Conservation (phyloP, 2,329 filamentous ascomycete genomes). For the Pestalotiopsis sp. region DNA sequence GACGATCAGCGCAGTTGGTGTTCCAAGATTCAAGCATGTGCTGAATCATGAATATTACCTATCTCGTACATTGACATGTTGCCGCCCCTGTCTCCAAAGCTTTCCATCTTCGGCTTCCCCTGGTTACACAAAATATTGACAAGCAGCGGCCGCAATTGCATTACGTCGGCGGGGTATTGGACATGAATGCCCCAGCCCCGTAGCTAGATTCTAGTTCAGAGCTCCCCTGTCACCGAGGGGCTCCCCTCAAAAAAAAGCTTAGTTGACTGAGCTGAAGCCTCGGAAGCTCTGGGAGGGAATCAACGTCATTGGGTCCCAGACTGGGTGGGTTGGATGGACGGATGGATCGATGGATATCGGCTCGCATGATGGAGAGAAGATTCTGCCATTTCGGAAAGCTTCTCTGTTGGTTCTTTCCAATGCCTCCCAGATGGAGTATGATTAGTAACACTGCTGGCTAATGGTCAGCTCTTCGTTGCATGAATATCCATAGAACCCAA, state of each 20-base stretch:
- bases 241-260: neutral
- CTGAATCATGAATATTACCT: neutral
- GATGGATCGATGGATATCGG: neutral
- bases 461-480: neutral
- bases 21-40: neutral
- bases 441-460: neutral
- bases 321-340: too few species aligned
- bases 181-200: neutral
- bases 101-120: neutral
- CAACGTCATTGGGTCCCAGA: neutral
- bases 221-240: neutral
- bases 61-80: neutral
- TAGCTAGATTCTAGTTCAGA: neutral
- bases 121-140: neutral
- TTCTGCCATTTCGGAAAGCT: conserved; percentile 4
- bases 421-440: neutral
- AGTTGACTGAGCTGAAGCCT: neutral
- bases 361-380: neutral
- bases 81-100: neutral
- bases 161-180: neutral
- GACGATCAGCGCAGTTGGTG: neutral
- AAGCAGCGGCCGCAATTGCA: neutral
- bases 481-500: neutral
- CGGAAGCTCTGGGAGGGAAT: neutral
- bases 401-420: neutral